Conservation (phyloP, 148 eudicot species). For the Amaranthus palmeri region DNA sequence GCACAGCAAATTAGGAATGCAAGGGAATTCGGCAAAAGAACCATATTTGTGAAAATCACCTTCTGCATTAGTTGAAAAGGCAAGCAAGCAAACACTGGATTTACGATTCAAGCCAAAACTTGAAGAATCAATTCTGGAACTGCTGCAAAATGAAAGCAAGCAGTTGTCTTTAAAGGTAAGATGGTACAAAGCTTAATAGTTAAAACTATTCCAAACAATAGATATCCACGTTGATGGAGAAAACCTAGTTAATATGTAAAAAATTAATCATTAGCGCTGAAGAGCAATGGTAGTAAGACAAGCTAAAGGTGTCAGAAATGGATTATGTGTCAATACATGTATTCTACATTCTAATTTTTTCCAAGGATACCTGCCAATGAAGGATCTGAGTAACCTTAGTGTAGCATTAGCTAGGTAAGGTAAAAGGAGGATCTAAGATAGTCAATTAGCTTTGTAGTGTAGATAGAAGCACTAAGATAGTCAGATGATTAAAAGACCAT, state of each 20-base stretch:
- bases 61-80: background rate
- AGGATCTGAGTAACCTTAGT: background rate
- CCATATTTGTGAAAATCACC: background rate
- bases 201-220: background rate
- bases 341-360: background rate
- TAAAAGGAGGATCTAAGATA: background rate
- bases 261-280: background rate
- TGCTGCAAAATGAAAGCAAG: conserved; percentile 7
- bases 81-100: conserved; percentile 7
- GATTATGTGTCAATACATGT: background rate
- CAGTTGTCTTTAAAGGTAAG: background rate
- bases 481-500: background rate
- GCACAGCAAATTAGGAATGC: background rate
- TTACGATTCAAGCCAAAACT: conserved; percentile 3
- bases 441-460: background rate
- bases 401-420: background rate
- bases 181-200: background rate
- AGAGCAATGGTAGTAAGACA: background rate
- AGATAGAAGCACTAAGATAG: background rate
- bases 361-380: background rate
- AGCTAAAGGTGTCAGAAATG: background rate
- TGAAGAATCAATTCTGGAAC: conserved; percentile 4
- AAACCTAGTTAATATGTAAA: background rate
- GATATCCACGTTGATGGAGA: background rate
- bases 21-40: background rate